phyloP scores from a whole-genome alignment of 2,329 filamentous ascomycete genomes.

The Zymoseptoria passerinii region DNA sequence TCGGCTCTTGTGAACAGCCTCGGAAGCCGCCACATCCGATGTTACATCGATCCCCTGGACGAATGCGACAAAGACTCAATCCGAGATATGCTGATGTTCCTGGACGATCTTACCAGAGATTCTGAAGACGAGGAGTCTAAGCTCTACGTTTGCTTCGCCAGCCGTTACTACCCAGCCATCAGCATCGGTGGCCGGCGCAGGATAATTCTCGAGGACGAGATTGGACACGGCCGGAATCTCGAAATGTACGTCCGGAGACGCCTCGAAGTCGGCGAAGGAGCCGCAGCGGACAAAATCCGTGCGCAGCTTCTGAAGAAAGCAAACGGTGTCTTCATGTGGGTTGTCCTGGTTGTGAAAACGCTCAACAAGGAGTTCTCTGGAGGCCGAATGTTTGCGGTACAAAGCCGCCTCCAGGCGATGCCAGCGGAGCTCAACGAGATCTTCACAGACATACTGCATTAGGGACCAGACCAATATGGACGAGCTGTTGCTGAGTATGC shows the following conservation, averaged over 20 bases:
- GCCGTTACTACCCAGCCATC: conserved; percentile 39
- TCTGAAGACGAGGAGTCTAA: background rate
- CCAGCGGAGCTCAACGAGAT: conserved; percentile 38
- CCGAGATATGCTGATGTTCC: conserved; percentile 30
- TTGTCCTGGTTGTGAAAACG: conserved; percentile 38
- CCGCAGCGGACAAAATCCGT: background rate
- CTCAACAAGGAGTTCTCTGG: conserved; percentile 36
- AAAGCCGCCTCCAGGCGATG: conserved; percentile 31
- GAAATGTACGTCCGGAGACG: background rate
- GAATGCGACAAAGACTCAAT: conserved; percentile 36
- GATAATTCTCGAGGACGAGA: conserved; percentile 30
- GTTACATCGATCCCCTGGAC: conserved; percentile 40
- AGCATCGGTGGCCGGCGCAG: conserved; percentile 25
- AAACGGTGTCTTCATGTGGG: conserved; percentile 40
- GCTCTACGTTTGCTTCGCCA: conserved; percentile 34
- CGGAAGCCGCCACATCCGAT: conserved; percentile 21
- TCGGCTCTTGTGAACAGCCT: conserved; percentile 20
- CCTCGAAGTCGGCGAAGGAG: background rate
- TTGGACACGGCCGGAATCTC: conserved; percentile 19
- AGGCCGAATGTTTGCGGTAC: conserved; percentile 25
- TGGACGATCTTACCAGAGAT: conserved; percentile 27
- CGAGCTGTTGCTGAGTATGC: conserved; percentile 39
- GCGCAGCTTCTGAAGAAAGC: conserved; percentile 14
- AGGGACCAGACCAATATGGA: conserved; percentile 38
- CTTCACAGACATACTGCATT: conserved; percentile 44